Base-by-base conservation (phyloP, 805 yeast species). In the Yamadazyma ubonensis region DNA sequence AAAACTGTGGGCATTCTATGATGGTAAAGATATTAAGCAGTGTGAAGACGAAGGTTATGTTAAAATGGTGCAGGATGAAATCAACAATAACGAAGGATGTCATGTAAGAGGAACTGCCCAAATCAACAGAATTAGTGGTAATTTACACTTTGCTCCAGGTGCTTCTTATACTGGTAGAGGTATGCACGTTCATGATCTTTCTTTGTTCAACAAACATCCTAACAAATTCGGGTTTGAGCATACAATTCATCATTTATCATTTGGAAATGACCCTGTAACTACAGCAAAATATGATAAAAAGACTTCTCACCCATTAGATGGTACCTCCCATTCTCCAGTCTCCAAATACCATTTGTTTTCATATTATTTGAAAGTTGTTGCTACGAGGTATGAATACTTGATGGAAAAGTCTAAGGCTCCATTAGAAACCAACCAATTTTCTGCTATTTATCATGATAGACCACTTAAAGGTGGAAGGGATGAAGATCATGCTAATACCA, bases 71-170 rank as follows among this genome's bases (percentile, higher is more conserved):
- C 71, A 68, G 36, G 74, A 71, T 11, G 73, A 83, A 52, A 65
- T 86, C 38, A 57, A 71, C 42, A 44, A 50, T 37, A 58, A 58
- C 38, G 96, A 91, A 64, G 99, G 99, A 19, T 93, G 99, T 63
- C 75, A 95, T 48, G 72, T 93, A 29, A 73, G 75, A 46, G 99
- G 99, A 21, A 70, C 75, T 16, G 83, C 95, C 5, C 69, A 78
- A 50, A 78, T 93, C 55, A 86, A 86, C 62, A 79, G 95, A 64
- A 84, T 93, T 31, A 81, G 84, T 16, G 99, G 99, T 34, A 85
- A 87, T 54, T 65, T 93, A 47, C 98, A 93, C 67, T 89, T 93
- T 72, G 96, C 97, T 1, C 98, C 99, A 3, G 99, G 99, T 29
- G 79, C 84, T 18, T 80, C 95, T 2, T 73, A 71, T 53, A 76